phyloP scores from a whole-genome alignment of 148 eudicot genomes.

The Chenopodium formosanum region DNA sequence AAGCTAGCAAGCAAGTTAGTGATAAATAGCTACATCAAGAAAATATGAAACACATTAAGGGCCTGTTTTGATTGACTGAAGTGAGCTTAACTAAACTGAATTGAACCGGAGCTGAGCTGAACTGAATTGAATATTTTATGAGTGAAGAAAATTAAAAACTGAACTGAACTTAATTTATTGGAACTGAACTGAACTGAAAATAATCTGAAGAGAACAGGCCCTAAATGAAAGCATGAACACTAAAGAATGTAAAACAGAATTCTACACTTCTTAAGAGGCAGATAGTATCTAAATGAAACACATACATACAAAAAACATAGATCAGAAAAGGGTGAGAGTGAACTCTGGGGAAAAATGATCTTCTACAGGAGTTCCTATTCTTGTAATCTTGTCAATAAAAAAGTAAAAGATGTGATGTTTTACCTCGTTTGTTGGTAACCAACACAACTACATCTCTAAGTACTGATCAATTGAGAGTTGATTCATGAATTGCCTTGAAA shows the following conservation, averaged over 20 bases:
- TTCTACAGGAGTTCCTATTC: no score
- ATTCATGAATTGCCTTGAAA: conserved; percentile 64
- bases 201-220: no score
- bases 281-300: not conserved
- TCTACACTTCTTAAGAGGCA: not conserved
- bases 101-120: no score
- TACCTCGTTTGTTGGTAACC: conserved; percentile 75
- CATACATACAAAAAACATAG: not conserved
- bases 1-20: not conserved
- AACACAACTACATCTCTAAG: conserved; percentile 68
- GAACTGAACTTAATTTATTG: no score
- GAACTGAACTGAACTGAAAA: no score
- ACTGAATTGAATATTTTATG: no score
- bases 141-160: no score
- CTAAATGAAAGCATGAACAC: not conserved
- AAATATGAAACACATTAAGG: not conserved
- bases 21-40: not conserved
- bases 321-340: not conserved
- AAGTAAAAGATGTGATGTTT: not conserved
- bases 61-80: no score
- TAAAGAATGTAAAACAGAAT: not conserved
- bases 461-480: conserved; percentile 46
- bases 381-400: not conserved
- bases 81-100: no score
- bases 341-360: not conserved